Evolutionary conservation across 202 grass and related monocot genomes (phyloP).

Genomic region (Eragrostis tef): DNA sequence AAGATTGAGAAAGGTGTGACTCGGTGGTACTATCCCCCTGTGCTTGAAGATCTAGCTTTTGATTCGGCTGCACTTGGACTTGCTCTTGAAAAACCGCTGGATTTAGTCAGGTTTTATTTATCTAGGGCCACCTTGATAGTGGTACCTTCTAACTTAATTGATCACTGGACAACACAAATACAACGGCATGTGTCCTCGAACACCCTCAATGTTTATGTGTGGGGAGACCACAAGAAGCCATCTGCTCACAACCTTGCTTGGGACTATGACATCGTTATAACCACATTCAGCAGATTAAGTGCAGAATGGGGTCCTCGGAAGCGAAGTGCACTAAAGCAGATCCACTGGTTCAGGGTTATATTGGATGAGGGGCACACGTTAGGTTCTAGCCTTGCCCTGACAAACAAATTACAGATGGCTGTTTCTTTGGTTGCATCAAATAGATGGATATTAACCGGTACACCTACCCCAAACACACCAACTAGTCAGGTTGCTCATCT

Average conservation of each 20-base stretch:
- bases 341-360: slow-evolving; percentile 93
- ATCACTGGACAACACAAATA: slow-evolving; percentile 96
- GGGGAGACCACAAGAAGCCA: slow-evolving; percentile 74
- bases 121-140: slow-evolving; percentile 92
- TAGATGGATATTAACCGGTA: slow-evolving; percentile 98
- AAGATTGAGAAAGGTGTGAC: slow-evolving; percentile 66
- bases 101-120: slow-evolving; percentile 74
- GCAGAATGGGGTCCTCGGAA: slow-evolving; percentile 85
- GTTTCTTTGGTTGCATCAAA: slow-evolving; percentile 88
- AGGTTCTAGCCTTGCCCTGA: slow-evolving; percentile 83
- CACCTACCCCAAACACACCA: slow-evolving; percentile 92
- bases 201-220: slow-evolving; percentile 71
- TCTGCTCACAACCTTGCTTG: slow-evolving; percentile 86
- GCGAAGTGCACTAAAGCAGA: slow-evolving; percentile 81
- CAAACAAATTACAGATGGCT: slow-evolving; percentile 97
- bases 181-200: slow-evolving; percentile 71
- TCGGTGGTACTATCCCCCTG: slow-evolving; percentile 79
- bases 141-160: slow-evolving; percentile 92
- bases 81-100: slow-evolving; percentile 74
- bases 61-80: slow-evolving; percentile 72
- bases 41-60: slow-evolving; percentile 82
- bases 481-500: slow-evolving; percentile 94
- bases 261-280: slow-evolving; percentile 96
- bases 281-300: slow-evolving; percentile 92
- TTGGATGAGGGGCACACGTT: slow-evolving; percentile 97